Evolutionary conservation across 345 rosid genomes (phyloP).

Genomic region (Eucalyptus marginata): DNA sequence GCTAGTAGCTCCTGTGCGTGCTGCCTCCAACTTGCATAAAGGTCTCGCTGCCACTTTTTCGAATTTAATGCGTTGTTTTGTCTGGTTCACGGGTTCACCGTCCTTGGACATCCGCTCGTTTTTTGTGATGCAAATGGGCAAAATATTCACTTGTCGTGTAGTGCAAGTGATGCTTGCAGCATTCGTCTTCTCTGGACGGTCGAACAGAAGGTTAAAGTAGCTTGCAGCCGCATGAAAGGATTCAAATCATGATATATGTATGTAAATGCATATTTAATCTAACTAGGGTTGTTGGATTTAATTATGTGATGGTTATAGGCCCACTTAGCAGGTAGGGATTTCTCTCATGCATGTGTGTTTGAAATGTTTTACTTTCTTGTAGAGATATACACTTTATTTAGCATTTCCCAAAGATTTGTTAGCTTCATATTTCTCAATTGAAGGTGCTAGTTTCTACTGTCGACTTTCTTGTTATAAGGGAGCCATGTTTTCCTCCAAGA

Average conservation of each 20-base stretch:
- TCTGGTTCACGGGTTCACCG: background rate
- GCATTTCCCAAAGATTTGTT: background rate
- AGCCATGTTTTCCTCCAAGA: background rate
- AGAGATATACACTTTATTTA: background rate
- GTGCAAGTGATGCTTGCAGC: background rate
- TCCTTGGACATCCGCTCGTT: background rate
- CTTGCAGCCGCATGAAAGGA: background rate
- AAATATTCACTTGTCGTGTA: background rate
- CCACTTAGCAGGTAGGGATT: background rate
- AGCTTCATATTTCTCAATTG: background rate
- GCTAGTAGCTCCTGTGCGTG: background rate
- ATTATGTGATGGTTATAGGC: background rate
- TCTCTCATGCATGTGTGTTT: background rate
- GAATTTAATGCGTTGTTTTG: background rate
- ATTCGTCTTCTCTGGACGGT: background rate
- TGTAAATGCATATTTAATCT: background rate
- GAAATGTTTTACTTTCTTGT: background rate
- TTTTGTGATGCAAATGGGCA: background rate
- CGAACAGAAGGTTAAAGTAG: background rate
- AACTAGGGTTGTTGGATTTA: background rate
- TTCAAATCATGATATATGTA: background rate
- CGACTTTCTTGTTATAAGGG: background rate
- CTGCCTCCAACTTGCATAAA: background rate
- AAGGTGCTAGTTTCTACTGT: background rate
- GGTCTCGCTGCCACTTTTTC: background rate